Conservation (phyloP, 768 basidiomycete species). For the Wakefieldia striispora region DNA sequence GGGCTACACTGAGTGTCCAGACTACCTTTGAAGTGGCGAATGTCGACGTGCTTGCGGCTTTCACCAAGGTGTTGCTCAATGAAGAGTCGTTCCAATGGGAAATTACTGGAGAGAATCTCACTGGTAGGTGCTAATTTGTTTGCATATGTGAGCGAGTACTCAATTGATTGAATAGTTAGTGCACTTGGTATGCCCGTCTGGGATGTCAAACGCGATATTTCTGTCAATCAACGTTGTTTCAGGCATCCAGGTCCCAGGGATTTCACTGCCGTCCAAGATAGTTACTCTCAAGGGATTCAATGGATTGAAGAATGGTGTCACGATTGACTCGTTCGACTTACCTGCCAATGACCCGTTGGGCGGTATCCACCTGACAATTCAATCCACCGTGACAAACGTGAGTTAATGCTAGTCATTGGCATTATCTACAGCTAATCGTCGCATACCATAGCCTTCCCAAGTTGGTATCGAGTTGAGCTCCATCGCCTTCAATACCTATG, state of each 20-base stretch:
- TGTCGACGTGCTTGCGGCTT: slow-evolving; percentile 54
- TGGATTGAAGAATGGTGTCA: slow-evolving; percentile 59
- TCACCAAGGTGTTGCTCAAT: slow-evolving; percentile 65
- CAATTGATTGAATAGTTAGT: slow-evolving; percentile 39
- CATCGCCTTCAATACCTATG: slow-evolving; percentile 60
- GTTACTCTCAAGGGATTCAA: slow-evolving; percentile 72
- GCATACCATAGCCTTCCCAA: slow-evolving; percentile 56
- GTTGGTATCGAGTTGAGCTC: slow-evolving; percentile 65
- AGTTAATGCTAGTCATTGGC: slow-evolving; percentile 16
- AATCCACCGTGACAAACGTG: slow-evolving; percentile 60
- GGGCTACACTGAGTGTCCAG: slow-evolving; percentile 54
- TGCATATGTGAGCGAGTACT: neutral
- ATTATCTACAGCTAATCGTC: slow-evolving; percentile 6
- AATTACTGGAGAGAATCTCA: slow-evolving; percentile 62
- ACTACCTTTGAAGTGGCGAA: slow-evolving; percentile 59
- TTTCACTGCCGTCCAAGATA: slow-evolving; percentile 52
- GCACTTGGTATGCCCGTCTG: slow-evolving; percentile 48
- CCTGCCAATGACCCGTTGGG: slow-evolving; percentile 69
- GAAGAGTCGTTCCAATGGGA: slow-evolving; percentile 68
- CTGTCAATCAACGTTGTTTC: neutral
- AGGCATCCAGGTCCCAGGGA: slow-evolving; percentile 59
- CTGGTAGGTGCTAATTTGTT: slow-evolving; percentile 37
- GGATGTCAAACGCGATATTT: neutral
- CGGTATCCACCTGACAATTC: slow-evolving; percentile 64
- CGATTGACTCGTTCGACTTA: slow-evolving; percentile 65